Percentiles rank a stretch among this genome's conserved stretches.
phyloP scores from a whole-genome alignment of 2,329 filamentous ascomycete species.

The Apiospora rasikravindrae region DNA sequence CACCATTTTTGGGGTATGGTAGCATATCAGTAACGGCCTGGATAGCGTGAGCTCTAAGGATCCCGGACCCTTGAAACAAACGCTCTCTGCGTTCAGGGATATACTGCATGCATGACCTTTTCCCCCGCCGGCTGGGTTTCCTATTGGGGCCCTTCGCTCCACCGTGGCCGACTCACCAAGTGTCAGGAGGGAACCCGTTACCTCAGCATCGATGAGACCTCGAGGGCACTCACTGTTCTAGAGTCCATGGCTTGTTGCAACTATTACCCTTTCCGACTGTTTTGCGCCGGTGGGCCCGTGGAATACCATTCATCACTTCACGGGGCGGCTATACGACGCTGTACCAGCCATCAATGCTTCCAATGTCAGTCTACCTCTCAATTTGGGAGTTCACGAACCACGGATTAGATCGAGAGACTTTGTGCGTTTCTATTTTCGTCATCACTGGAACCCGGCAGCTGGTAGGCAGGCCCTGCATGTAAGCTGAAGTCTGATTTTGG shows the following conservation, averaged over 20 bases:
- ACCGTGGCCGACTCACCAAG: neutral
- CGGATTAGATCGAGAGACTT: no score
- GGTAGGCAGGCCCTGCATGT: neutral
- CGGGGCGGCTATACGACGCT: neutral
- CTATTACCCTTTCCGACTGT: neutral
- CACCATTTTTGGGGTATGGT: no score
- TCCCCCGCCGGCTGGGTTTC: neutral
- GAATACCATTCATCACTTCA: no score
- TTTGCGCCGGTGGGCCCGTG: neutral
- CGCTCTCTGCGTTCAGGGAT: no score
- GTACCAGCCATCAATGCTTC: neutral
- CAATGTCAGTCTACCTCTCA: neutral
- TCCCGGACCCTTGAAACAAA: no score
- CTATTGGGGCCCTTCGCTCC: neutral
- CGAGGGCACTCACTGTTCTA: neutral
- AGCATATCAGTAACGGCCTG: no score
- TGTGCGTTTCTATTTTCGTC: no score
- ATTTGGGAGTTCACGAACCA: no score
- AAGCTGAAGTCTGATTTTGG: constrained; percentile 5
- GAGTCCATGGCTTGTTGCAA: neutral
- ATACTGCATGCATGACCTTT: neutral
- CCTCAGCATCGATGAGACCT: neutral
- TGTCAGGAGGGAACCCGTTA: neutral
- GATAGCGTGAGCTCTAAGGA: no score
- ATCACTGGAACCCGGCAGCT: neutral